Evolutionary conservation across 202 grass and related monocot species (phyloP).

Genomic region (Musa balbisiana): DNA sequence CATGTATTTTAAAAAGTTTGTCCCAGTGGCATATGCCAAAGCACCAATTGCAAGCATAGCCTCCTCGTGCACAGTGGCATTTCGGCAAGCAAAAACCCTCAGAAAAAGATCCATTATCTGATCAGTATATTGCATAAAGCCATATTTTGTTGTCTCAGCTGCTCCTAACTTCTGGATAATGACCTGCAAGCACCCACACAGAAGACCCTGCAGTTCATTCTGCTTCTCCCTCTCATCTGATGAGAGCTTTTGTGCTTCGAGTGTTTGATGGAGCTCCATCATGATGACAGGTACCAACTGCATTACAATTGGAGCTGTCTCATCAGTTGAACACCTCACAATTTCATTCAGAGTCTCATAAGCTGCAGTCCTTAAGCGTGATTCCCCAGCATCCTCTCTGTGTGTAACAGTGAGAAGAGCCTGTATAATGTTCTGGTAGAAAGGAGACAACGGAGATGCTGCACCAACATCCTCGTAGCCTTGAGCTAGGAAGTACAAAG

Average conservation of each 20-base stretch:
- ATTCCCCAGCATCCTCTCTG: slow-evolving; percentile 1
- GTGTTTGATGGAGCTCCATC: slow-evolving; percentile 3
- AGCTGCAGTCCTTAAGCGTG: neutral
- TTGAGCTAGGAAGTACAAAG: slow-evolving; percentile 2
- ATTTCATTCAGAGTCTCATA: slow-evolving; percentile 6
- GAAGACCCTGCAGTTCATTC: slow-evolving; percentile 3
- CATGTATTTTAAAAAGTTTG: slow-evolving; percentile 1
- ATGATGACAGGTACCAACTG: neutral
- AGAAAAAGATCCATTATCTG: neutral
- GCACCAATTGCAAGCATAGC: neutral
- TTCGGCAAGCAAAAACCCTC: slow-evolving; percentile 9
- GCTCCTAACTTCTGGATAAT: slow-evolving; percentile 7
- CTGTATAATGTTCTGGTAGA: neutral
- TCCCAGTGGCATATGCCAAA: slow-evolving; percentile 2
- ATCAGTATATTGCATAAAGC: neutral
- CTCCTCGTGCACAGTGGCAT: neutral
- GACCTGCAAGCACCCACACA: neutral
- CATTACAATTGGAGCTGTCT: neutral
- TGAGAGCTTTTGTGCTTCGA: slow-evolving; percentile 4
- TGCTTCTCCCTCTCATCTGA: slow-evolving; percentile 2
- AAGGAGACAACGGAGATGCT: slow-evolving; percentile 3
- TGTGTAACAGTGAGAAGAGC: neutral
- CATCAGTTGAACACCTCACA: slow-evolving; percentile 7
- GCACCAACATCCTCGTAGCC: neutral
- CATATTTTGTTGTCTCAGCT: slow-evolving; percentile 4